phyloP scores from a whole-genome alignment of 441 rosid genomes.

The Isatis lusitanica region DNA sequence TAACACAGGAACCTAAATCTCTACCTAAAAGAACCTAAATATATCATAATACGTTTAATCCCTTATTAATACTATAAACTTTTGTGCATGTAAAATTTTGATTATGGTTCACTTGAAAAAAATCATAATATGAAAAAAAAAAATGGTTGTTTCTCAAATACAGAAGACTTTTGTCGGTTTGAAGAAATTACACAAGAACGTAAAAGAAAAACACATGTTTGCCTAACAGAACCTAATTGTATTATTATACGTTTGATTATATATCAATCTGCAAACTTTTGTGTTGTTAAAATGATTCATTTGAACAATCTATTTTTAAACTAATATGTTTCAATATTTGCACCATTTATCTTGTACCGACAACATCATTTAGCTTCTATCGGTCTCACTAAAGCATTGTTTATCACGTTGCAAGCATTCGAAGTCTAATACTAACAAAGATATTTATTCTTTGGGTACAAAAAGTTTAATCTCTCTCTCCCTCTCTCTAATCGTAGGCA shows the following conservation, averaged over 20 bases:
- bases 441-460: background rate
- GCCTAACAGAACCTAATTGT: background rate
- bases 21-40: background rate
- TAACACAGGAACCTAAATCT: background rate
- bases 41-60: background rate
- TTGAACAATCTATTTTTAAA: background rate
- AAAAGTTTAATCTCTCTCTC: conserved; percentile 8
- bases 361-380: conserved; percentile 28
- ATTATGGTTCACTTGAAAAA: background rate
- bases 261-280: background rate
- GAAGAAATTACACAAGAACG: background rate
- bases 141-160: background rate
- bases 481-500: conserved; percentile 27
- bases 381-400: conserved; percentile 19
- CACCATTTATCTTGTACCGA: conserved; percentile 17
- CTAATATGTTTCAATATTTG: background rate
- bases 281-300: background rate
- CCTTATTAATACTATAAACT: background rate
- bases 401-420: conserved; percentile 34
- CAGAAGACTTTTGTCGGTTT: background rate
- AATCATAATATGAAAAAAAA: background rate
- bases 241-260: background rate
- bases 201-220: background rate
- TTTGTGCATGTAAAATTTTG: background rate
- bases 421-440: conserved; percentile 17